These are phyloP conservation scores for Stropharia rugosoannulata DNA, from an alignment of 768 basidiomycete genomes.

Conservation along the genomic window DNA sequence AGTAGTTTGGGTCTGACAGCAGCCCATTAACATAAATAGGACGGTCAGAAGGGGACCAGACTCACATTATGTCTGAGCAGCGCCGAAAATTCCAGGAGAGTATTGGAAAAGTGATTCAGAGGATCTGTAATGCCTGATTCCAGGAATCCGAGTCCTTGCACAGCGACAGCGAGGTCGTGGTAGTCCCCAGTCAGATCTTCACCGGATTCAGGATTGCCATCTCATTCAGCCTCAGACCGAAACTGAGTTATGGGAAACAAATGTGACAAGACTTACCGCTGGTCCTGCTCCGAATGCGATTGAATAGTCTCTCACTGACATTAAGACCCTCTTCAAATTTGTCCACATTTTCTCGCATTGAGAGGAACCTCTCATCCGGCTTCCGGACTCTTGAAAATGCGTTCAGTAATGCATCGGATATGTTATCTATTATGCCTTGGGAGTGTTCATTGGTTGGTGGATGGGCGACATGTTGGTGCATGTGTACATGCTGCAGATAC, in stretches of 20 bases:
- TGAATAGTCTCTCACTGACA: conserved; percentile 79
- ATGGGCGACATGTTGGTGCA: conserved; percentile 95
- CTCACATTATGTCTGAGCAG: conserved; percentile 80
- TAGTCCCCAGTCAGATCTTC: conserved; percentile 98
- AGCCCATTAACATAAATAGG: background rate
- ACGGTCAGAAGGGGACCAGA: background rate
- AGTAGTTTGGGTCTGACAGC: conserved; percentile 75
- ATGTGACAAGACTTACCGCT: conserved; percentile 66
- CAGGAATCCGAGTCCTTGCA: conserved; percentile 96
- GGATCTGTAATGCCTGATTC: conserved; percentile 99
- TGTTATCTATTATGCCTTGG: conserved; percentile 85
- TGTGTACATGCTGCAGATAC: conserved; percentile 77
- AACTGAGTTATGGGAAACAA: conserved; percentile 27
- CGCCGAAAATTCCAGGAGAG: conserved; percentile 92
- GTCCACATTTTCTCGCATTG: conserved; percentile 90
- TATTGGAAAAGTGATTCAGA: conserved; percentile 95
- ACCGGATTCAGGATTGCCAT: conserved; percentile 74
- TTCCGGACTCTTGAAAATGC: conserved; percentile 95
- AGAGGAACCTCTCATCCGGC: conserved; percentile 92
- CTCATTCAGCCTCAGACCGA: conserved; percentile 84
- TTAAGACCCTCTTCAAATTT: conserved; percentile 95
- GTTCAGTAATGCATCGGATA: conserved; percentile 95
- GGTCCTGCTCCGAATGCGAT: conserved; percentile 73
- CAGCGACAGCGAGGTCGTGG: conserved; percentile 93
- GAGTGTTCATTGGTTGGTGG: conserved; percentile 83